These are phyloP conservation scores for Ogataea populi-albae DNA, from an alignment of 805 yeast species.

Conservation along the genomic window DNA sequence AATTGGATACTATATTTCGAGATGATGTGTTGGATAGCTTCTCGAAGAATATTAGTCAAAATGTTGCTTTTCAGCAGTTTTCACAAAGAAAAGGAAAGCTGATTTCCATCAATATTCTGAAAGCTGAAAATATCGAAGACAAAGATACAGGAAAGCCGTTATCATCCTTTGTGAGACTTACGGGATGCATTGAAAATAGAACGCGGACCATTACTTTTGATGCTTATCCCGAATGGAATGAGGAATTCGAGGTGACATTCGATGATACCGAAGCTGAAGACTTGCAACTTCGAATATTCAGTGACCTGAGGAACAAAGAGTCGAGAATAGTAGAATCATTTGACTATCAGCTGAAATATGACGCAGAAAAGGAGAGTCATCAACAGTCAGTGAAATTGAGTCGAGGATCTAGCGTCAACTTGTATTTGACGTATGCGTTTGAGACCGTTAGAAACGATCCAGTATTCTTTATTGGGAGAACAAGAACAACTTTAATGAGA, in stretches of 20 bases:
- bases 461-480: constrained; percentile 19
- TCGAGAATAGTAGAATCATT: constrained; percentile 11
- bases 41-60: constrained; percentile 7
- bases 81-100: constrained; percentile 7
- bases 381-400: constrained; percentile 11
- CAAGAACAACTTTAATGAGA: constrained; percentile 12
- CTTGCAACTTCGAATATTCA: constrained; percentile 14
- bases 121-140: constrained; percentile 19
- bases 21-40: constrained; percentile 18
- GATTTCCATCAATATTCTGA: constrained; percentile 12
- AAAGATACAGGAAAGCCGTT: constrained; percentile 5
- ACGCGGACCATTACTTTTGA: constrained; percentile 16
- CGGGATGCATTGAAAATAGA: constrained; percentile 17
- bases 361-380: constrained; percentile 14
- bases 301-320: constrained; percentile 8
- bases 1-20: constrained; percentile 14
- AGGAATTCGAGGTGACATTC: constrained; percentile 19
- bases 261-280: constrained; percentile 6
- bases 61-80: background rate
- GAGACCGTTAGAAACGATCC: constrained; percentile 21
- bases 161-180: constrained; percentile 15
- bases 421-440: constrained; percentile 15
- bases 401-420: constrained; percentile 4
- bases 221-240: constrained; percentile 20
- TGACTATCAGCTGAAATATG: constrained; percentile 10